phyloP scores from a whole-genome alignment of 2,329 filamentous ascomycete genomes.

The Chalaropsis thielavioides region DNA sequence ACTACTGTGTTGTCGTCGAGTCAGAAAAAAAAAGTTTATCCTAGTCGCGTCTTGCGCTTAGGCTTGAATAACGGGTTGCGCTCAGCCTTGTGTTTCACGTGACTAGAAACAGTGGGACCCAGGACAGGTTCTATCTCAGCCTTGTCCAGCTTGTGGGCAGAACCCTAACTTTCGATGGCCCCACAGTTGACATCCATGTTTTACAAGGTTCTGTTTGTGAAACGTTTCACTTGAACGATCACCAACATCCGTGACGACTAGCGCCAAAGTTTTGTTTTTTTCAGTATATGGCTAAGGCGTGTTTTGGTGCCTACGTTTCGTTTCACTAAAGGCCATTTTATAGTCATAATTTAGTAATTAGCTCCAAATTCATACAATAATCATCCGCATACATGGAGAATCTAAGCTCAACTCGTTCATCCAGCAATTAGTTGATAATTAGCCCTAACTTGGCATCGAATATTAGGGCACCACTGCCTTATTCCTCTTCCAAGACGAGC shows the following conservation, averaged over 20 bases:
- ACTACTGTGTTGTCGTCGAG: background rate
- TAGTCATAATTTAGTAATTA: background rate
- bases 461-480: background rate
- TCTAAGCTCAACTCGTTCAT: slow-evolving; percentile 8
- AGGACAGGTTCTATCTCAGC: background rate
- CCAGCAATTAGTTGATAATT: background rate
- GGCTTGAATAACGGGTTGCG: background rate
- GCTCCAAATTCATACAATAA: background rate
- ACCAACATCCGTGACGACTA: background rate
- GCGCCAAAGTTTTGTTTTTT: background rate
- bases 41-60: background rate
- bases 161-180: background rate
- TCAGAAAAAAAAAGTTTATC: background rate
- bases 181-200: background rate
- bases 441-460: background rate
- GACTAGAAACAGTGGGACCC: background rate
- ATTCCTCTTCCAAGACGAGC: background rate
- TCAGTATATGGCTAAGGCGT: too few relatives aligned
- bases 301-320: too few relatives aligned
- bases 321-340: background rate
- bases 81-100: slow-evolving; percentile 13
- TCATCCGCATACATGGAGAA: background rate
- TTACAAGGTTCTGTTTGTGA: background rate
- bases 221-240: background rate
- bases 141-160: background rate